phyloP scores from a whole-genome alignment of 495 filamentous ascomycete genomes.

The Aspergillus homomorphus region DNA sequence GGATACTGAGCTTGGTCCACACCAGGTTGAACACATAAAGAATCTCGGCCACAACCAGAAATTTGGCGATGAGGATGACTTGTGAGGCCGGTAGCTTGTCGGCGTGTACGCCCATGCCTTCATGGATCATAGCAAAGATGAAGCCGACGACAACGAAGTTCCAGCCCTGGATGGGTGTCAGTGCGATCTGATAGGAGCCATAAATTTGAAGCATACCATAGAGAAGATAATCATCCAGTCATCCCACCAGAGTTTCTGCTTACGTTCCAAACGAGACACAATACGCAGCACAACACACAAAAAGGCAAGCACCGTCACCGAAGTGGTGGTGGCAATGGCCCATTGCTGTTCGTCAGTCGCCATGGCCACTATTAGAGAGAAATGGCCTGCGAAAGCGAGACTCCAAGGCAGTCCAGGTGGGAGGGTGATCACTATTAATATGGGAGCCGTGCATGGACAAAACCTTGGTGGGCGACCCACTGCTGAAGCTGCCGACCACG shows the following conservation, averaged over 20 bases:
- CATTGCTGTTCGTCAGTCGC: constrained; percentile 27
- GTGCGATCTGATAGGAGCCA: not conserved
- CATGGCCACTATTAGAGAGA: not conserved
- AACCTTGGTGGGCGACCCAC: not conserved
- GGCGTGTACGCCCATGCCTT: constrained; percentile 35
- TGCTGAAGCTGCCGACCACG: not conserved
- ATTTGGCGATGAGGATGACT: constrained; percentile 35
- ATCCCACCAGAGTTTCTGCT: constrained; percentile 39
- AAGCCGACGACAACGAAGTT: constrained; percentile 34
- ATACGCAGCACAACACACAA: constrained; percentile 32
- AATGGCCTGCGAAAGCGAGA: not conserved
- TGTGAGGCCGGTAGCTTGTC: constrained; percentile 14
- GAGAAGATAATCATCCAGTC: constrained; percentile 38
- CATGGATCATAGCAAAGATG: constrained; percentile 30
- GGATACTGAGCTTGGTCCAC: constrained; percentile 41
- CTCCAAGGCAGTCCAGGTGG: not conserved
- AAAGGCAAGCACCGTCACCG: constrained; percentile 32
- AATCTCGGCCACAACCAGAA: constrained; percentile 35
- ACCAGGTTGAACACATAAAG: constrained; percentile 42
- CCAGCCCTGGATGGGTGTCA: constrained; percentile 22
- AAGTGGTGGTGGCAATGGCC: constrained; percentile 30
- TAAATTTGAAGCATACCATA: constrained; percentile 24
- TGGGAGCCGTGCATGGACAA: not conserved
- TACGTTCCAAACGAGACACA: constrained; percentile 27
- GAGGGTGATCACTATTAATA: not conserved